Evolutionary conservation across 2,329 filamentous ascomycete species (phyloP), one percentile per base, ranked within the genome.

Genomic region (Metarhizium robertsii): DNA sequence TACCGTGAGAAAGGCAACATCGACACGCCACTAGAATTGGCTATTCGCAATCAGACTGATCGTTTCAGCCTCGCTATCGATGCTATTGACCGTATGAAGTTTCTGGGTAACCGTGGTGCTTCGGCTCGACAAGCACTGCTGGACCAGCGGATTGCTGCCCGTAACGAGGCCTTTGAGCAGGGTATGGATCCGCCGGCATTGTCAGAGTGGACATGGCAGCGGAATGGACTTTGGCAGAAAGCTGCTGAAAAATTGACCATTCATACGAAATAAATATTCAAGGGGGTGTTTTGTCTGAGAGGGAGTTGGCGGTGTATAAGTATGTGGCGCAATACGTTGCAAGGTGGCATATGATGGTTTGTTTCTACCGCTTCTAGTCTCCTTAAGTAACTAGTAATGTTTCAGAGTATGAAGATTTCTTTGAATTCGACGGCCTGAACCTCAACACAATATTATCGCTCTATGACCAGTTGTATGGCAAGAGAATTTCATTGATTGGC

Each of bases 1-100:
- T 92, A 91, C 75, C 84, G 80, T 65, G 87, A 92, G 75, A 91
- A 92, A 78, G 88, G 88, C 50, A 92, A 91, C 68, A 91, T 91
- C 62, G 86, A 92, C 67, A 91, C 88, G 0, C 88, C 87, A 1
- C 81, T 91, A 20, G 87, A 90, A 71, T 74, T 92, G 60, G 87
- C 87, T 32, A 88, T 91, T 66, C 79, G 87, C 57, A 92, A 92
- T 71, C 78, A 85, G 64, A 88, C 87, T 0, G 88, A 92, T 71
- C 79, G 88, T 32, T 92, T 87, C 73, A 88, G 84, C 61, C 72
- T 92, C 42, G 87, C 88, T 10, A 89, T 92, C 58, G 83, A 87
- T 63, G 88, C 87, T 14, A 86, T 92, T 57, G 87, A 91, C 63
- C 79, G 80, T 59, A 79, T 90, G 63, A 74, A 77, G 7, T 69